Base-by-base conservation (phyloP, 208 protist species). In the Trypanosoma boissoni region DNA sequence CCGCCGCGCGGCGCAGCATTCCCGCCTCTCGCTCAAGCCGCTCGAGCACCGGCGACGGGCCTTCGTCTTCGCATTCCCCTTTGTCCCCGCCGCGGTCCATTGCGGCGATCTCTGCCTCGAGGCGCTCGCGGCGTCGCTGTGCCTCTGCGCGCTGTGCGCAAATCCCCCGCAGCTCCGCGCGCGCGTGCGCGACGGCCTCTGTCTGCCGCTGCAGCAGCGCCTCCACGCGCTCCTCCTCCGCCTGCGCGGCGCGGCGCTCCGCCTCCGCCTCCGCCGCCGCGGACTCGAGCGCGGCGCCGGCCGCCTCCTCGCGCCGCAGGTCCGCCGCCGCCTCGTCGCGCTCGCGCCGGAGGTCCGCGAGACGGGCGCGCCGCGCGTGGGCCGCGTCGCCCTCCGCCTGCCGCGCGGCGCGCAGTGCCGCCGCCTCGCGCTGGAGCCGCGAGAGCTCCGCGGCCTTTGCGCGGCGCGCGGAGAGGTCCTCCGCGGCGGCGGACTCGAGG, bases 401-500 rank as follows among this genome's bases (percentile, higher is more conserved):
- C 27, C 59, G 63, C 28, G 64, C 52, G 14, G 24, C 12, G 7
- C 54, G 51, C 39, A 61, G 27, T 24, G 14, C 23, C 3, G 32
- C 50, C 31, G 62, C 6, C 3, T 9, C 14, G 9, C 36, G 14
- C 48, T 58, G 34, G 0, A 60, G 14, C 28, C 43, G 55, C 26
- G 54, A 51, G 37, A 68, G 44, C 41, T 58, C 67, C 20, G 42
- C 34, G 34, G 41, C 39, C 23, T 39, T 21, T n/a, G 58, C 43
- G 28, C n/a, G 2, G n/a, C 52, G 58, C 26, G 23, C 43, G 8
- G 26, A 26, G 21, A 86, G 63, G 60, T 82, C 29, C 72, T 86
- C 68, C 68, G 78, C 60, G 65, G 80, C 50, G 53, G 61, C 42
- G 73, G 66, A 2, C 42, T 80, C 34, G 61, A 86, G 64, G 67